Evolutionary conservation across 2,329 filamentous ascomycete genomes (phyloP).

Genomic region (Sporothrix mexicana): DNA sequence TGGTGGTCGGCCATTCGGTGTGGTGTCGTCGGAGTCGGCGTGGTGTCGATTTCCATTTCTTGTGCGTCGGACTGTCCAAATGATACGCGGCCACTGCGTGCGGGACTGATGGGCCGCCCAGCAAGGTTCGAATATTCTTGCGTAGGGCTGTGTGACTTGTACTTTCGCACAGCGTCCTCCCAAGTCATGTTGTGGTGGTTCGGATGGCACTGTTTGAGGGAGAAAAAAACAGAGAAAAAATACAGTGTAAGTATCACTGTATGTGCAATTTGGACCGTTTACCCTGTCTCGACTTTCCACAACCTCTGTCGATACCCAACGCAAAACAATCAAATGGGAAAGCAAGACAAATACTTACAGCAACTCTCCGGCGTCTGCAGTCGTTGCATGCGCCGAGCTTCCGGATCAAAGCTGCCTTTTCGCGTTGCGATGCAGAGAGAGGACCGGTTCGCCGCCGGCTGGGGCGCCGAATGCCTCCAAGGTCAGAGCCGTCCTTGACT

Average conservation of each 20-base stretch:
- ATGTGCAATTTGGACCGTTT: neutral
- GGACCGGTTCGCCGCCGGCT: constrained; percentile 65
- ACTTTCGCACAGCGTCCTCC: constrained; percentile 63
- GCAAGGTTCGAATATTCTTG: constrained; percentile 54
- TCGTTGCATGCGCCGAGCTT: constrained; percentile 64
- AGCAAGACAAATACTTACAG: constrained; percentile 31
- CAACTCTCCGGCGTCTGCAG: constrained; percentile 45
- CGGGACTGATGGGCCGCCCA: constrained; percentile 51
- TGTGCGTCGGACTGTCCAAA: constrained; percentile 53
- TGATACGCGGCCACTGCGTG: constrained; percentile 45
- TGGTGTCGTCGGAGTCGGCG: constrained; percentile 40
- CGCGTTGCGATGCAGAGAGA: constrained; percentile 62
- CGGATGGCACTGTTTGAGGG: constrained; percentile 57
- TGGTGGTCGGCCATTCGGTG: constrained; percentile 23
- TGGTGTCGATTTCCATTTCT: constrained; percentile 62
- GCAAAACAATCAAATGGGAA: neutral
- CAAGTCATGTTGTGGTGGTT: constrained; percentile 66
- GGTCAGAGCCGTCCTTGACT: constrained; percentile 60
- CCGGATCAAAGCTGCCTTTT: constrained; percentile 64
- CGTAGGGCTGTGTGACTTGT: constrained; percentile 59
- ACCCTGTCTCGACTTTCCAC: no score
- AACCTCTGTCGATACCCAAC: neutral
- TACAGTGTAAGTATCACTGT: constrained; percentile 25
- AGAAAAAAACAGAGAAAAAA: constrained; percentile 14
- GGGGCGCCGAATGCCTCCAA: constrained; percentile 59